A percentile compares a stretch with the other conserved stretches of the same genome.
Evolutionary conservation across 805 yeast genomes (phyloP).

Genomic region (Yamadazyma kitorensis): DNA sequence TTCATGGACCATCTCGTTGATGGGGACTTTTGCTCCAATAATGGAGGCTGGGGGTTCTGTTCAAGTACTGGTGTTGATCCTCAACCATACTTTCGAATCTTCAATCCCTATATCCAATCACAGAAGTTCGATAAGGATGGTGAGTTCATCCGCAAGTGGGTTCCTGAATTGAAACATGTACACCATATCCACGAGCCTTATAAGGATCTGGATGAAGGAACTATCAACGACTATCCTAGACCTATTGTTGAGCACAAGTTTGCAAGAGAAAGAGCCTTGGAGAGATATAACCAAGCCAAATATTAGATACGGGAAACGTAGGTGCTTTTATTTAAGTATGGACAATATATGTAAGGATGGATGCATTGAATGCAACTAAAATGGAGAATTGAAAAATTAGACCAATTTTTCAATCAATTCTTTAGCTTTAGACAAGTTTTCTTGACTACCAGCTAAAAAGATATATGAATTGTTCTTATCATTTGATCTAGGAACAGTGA

Average conservation of each 20-base stretch:
- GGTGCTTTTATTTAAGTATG: too few relatives aligned
- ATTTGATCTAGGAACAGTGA: constrained; percentile 59
- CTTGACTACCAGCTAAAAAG: constrained; percentile 58
- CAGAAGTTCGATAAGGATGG: constrained; percentile 49
- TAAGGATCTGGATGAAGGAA: constrained; percentile 17
- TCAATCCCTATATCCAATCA: constrained; percentile 51
- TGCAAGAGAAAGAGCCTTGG: constrained; percentile 42
- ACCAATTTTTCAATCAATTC: constrained; percentile 16
- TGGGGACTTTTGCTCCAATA: constrained; percentile 52
- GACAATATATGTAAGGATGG: too few relatives aligned
- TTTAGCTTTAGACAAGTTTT: constrained; percentile 41
- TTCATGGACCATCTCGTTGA: constrained; percentile 49
- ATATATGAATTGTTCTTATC: constrained; percentile 54
- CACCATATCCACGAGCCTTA: constrained; percentile 34
- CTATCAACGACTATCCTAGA: constrained; percentile 35
- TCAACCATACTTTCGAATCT: constrained; percentile 56
- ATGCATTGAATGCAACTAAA: too few relatives aligned
- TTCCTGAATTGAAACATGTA: constrained; percentile 42
- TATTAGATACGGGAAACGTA: constrained; percentile 4
- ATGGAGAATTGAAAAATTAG: constrained; percentile 3
- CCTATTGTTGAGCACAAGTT: constrained; percentile 44
- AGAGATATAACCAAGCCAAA: constrained; percentile 37
- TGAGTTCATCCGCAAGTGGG: constrained; percentile 46
- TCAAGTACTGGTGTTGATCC: constrained; percentile 53
- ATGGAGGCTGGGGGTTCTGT: constrained; percentile 59